Conservation (phyloP, 2,329 filamentous ascomycete species). For the Penicillium sp. region DNA sequence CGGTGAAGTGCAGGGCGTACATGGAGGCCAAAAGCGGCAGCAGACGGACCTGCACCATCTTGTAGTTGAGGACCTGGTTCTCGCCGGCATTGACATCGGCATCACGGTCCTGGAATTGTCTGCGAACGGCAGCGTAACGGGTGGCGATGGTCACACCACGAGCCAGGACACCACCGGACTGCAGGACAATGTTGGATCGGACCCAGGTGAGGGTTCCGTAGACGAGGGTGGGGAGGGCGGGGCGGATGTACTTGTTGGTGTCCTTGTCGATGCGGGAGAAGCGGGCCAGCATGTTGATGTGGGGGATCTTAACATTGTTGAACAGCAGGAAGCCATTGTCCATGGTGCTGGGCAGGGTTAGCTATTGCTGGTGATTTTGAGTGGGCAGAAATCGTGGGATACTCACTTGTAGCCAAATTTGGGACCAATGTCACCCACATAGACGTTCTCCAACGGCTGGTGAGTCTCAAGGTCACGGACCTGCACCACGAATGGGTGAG, state of each 20-base stretch:
- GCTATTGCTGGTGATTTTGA: background rate
- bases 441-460: constrained; percentile 68
- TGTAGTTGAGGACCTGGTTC: constrained; percentile 79
- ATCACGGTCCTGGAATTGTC: constrained; percentile 79
- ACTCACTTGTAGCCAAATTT: constrained; percentile 73
- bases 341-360: constrained; percentile 60
- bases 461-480: constrained; percentile 73
- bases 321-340: constrained; percentile 81
- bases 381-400: background rate
- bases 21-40: constrained; percentile 73
- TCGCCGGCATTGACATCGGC: constrained; percentile 64
- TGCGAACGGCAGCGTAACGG: constrained; percentile 72
- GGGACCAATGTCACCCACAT: constrained; percentile 80
- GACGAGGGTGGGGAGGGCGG: constrained; percentile 68
- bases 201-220: constrained; percentile 80
- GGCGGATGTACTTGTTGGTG: constrained; percentile 70
- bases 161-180: constrained; percentile 72
- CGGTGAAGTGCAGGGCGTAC: constrained; percentile 80
- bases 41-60: constrained; percentile 76
- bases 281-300: constrained; percentile 73
- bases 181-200: constrained; percentile 72
- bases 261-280: constrained; percentile 71
- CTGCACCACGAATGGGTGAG: constrained; percentile 78
- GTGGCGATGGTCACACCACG: constrained; percentile 78
- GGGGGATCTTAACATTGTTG: constrained; percentile 75